Conservation (phyloP, 305 asterid species). For the Fraxinus angustifolia region DNA sequence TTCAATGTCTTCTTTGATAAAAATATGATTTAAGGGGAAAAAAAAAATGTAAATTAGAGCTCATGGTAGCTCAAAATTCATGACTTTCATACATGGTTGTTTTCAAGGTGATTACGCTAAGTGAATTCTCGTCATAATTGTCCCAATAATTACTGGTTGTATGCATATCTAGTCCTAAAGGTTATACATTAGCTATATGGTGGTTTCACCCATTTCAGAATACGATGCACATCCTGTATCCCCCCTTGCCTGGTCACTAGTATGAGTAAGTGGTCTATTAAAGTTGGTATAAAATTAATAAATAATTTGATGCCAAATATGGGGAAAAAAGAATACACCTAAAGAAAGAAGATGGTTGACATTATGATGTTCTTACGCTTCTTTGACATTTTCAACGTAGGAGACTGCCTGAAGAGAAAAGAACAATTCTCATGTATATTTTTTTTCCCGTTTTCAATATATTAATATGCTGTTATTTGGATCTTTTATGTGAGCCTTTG, state of each 20-base stretch:
- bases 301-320: not conserved
- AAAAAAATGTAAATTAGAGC: conserved; percentile 18
- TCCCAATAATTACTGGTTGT: not conserved
- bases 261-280: not conserved
- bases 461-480: not conserved
- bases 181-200: not conserved
- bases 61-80: conserved; percentile 23
- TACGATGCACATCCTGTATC: not conserved
- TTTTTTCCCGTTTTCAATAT: too few species aligned
- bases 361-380: not conserved
- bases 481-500: not conserved
- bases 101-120: not conserved
- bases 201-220: not conserved
- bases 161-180: not conserved
- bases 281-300: not conserved
- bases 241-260: not conserved
- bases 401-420: not conserved
- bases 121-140: not conserved
- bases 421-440: not conserved
- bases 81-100: not conserved
- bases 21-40: not conserved
- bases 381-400: not conserved
- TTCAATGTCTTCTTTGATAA: conserved; percentile 9
- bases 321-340: not conserved
- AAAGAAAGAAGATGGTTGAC: not conserved